Evolutionary conservation across 768 basidiomycete genomes (phyloP).

Genomic region (Panellus pusillus): DNA sequence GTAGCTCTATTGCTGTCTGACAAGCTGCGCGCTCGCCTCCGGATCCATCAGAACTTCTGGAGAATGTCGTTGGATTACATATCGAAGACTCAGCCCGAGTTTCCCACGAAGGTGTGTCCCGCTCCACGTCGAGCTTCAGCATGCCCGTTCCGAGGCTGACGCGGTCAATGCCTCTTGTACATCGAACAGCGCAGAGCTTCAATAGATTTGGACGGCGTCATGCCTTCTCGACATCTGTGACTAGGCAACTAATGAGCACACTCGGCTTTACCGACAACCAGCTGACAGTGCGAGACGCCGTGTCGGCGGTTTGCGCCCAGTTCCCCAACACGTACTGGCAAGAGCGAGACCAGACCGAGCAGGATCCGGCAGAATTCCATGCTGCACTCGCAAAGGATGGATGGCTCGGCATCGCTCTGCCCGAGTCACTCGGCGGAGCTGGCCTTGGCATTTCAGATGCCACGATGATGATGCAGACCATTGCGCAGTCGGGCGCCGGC

Average conservation of each 20-base stretch:
- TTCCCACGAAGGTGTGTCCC: too few relatives aligned
- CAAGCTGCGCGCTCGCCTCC: too few relatives aligned
- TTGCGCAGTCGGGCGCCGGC: conserved; percentile 20
- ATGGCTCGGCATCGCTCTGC: conserved; percentile 18
- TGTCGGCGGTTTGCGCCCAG: background rate
- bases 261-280: conserved; percentile 11
- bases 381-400: conserved; percentile 11
- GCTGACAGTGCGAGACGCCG: conserved; percentile 7
- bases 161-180: too few relatives aligned
- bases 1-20: too few relatives aligned
- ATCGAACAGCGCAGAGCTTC: too few relatives aligned
- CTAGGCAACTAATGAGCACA: background rate
- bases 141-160: too few relatives aligned
- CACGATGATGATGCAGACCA: conserved; percentile 24
- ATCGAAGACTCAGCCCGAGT: too few relatives aligned
- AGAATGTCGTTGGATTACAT: too few relatives aligned
- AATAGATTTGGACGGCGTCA: too few relatives aligned
- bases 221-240: conserved; percentile 2
- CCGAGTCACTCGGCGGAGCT: conserved; percentile 18
- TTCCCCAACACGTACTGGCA: conserved; percentile 20
- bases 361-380: conserved; percentile 12
- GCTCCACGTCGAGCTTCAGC: too few relatives aligned
- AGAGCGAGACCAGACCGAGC: conserved; percentile 4
- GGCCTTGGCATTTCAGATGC: conserved; percentile 22
- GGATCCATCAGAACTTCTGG: too few relatives aligned